These are phyloP conservation scores for Skeletonema grethae DNA, from an alignment of 108 stramenopile genomes.

Conservation along the genomic window DNA sequence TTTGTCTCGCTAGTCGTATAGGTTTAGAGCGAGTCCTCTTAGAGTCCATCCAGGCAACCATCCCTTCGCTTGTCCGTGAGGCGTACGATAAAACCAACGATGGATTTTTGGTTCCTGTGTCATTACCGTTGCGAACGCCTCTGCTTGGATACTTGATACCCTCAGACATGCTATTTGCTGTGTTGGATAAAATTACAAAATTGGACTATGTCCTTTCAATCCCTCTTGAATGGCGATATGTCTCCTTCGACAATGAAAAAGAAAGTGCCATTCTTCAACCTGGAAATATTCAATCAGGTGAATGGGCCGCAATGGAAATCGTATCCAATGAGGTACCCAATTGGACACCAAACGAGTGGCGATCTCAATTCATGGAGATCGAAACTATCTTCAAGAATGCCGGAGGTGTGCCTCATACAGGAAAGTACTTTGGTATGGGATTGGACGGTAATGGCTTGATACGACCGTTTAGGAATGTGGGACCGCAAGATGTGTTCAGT, in stretches of 20 bases:
- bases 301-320: background rate
- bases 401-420: conserved; percentile 1
- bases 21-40: background rate
- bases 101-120: background rate
- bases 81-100: background rate
- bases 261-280: background rate
- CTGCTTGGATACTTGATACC: background rate
- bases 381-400: background rate
- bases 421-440: conserved; percentile 3
- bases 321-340: background rate
- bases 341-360: too few species aligned
- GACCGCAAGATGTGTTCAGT: background rate
- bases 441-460: background rate
- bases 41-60: background rate
- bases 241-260: background rate
- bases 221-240: background rate
- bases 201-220: background rate
- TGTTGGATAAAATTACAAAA: background rate
- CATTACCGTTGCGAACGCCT: background rate
- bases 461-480: background rate
- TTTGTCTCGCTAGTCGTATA: background rate
- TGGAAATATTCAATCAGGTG: background rate
- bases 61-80: background rate
- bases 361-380: background rate
- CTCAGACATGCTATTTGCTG: background rate